Percentiles rank a stretch among this genome's conserved stretches.
phyloP scores from a whole-genome alignment of 2,329 filamentous ascomycete genomes.

The Graphilbum fragrans region DNA sequence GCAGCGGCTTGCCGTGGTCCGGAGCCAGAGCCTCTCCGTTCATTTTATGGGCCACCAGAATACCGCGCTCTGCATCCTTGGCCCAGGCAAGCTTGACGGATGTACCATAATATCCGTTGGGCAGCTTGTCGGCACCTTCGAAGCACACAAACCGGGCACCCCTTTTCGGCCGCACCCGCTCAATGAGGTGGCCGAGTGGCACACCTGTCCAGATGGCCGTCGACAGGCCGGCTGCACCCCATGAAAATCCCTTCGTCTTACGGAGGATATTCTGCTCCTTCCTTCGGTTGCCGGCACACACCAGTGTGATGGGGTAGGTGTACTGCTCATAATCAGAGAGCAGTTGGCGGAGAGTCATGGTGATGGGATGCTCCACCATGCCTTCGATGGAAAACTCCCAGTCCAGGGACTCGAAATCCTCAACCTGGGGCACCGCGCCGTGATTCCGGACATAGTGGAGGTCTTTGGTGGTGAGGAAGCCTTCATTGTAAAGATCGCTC shows the following conservation, averaged over 20 bases:
- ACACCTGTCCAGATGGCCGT: conserved; percentile 84
- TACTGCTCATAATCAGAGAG: conserved; percentile 65
- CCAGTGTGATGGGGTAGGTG: conserved; percentile 77
- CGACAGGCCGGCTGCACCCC: conserved; percentile 78
- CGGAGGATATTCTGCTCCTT: conserved; percentile 89
- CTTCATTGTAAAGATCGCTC: conserved; percentile 62
- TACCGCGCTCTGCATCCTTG: conserved; percentile 68
- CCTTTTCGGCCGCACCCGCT: conserved; percentile 52
- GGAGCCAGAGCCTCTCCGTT: conserved; percentile 71
- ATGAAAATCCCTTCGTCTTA: conserved; percentile 89
- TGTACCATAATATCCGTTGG: conserved; percentile 82
- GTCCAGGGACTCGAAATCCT: conserved; percentile 57
- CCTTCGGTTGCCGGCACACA: conserved; percentile 82
- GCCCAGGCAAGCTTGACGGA: conserved; percentile 82
- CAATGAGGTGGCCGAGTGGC: conserved; percentile 58
- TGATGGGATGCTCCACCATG: conserved; percentile 65
- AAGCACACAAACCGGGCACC: conserved; percentile 78
- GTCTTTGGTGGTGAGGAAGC: conserved; percentile 78
- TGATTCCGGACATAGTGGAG: conserved; percentile 91
- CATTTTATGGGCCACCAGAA: conserved; percentile 84
- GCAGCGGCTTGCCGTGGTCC: conserved; percentile 76
- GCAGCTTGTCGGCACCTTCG: conserved; percentile 78
- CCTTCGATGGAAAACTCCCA: conserved; percentile 82
- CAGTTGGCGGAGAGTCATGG: conserved; percentile 59
- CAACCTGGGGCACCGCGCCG: conserved; percentile 65